phyloP scores from a whole-genome alignment of 2,329 filamentous ascomycete genomes.

The Curvularia sp. region DNA sequence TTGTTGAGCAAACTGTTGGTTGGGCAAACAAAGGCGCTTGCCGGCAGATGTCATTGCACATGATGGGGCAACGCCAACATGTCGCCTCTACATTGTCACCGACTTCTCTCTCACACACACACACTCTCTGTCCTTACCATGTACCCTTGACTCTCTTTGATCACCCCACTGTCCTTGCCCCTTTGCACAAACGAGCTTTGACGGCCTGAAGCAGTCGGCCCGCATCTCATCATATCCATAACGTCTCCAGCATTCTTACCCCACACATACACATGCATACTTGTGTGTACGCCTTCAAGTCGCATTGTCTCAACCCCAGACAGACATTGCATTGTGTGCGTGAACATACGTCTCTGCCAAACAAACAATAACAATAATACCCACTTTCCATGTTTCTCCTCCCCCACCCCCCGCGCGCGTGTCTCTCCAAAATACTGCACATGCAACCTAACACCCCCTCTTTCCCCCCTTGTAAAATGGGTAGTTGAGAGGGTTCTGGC shows the following conservation, averaged over 20 bases:
- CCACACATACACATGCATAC: too few relatives aligned
- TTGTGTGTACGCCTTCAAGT: background rate
- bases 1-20: background rate
- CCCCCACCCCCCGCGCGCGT: background rate
- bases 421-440: background rate
- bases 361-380: too few relatives aligned
- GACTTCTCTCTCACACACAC: background rate
- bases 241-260: too few relatives aligned
- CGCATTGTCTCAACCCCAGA: too few relatives aligned
- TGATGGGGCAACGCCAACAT: background rate
- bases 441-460: background rate
- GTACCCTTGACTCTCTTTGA: background rate
- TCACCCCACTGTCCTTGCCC: background rate
- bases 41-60: background rate
- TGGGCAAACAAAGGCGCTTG: background rate
- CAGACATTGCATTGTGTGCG: too few relatives aligned
- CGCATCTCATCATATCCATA: background rate
- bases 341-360: too few relatives aligned
- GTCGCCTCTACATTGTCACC: background rate
- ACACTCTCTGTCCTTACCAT: background rate
- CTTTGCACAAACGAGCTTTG: background rate
- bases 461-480: background rate
- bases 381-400: background rate
- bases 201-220: background rate
- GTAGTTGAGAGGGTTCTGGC: background rate